Evolutionary conservation across 129 eudicot species (phyloP), one percentile per base, ranked within the genome.

Genomic region (Centaurea solstitialis): DNA sequence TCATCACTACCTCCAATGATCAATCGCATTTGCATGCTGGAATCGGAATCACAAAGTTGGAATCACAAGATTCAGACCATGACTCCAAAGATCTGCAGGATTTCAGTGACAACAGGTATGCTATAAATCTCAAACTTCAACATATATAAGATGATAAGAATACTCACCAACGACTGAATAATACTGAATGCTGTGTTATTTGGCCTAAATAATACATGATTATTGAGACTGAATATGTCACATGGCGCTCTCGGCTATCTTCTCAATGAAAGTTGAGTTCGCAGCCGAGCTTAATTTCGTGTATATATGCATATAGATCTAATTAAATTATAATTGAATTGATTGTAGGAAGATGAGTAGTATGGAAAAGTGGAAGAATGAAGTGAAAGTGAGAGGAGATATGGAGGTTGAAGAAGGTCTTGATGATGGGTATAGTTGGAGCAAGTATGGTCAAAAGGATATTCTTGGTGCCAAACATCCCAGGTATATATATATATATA

Each of bases 391-490:
- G 67, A 59, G 68, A 67, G 83, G 86, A 0, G 93, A 82, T 24
- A 62, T 71, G 20, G 91, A 85, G 47, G 47, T 87, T 50, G 96
- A 93, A 85, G 91, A 88, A 39, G 86, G 90, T 75, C 86, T 89
- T 20, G 98, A 89, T 76, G 98, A 93, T 81, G 95, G 95, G 35
- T 83, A 78, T 73, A 82, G 81, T 53, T 90, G 98, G 98, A 86
- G 90, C 73, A 93, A 93, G 75, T 90, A 93, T 68, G 98, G 98
- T n/a, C 98, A 93, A 80, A 93, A 93, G 80, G 96, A 93, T 80
- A 91, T 93, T 76, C 89, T 93, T 28, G 94, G 96, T 59, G 91
- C 96, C 77, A 89, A 82, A 83, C 80, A 84, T 86, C 98, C 96
- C 2, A 91, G 96, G 98, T 93, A 77, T 5, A 2, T 61, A 69